Evolutionary conservation across 139 green algal genomes (phyloP), one percentile per base, ranked within the genome.

Genomic region (Microglena sp.): DNA sequence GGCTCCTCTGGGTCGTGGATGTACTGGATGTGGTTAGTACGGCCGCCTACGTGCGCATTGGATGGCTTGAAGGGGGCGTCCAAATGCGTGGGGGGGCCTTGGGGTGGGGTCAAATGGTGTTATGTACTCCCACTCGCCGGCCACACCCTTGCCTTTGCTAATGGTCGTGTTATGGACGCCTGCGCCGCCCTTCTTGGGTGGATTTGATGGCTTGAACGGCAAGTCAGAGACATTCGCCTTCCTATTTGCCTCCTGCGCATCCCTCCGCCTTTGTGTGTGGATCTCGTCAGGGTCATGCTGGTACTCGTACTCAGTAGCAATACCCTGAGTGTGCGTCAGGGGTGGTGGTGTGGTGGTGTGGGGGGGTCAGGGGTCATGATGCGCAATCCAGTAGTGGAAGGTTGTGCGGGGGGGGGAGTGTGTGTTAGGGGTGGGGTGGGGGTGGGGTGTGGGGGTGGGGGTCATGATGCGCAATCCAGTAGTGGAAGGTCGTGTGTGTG

Each of bases 161-260:
- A 80, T 80, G 34, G 73, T 80, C 40, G 64, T 76, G 64, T 80
- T 80, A 55, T 60, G 65, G 18, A 81, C 65, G 36, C 74, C 69
- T 28, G 61, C 45, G 45, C 58, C 55, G 8, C 79, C 79, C 26
- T 64, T 64, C 58, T 75, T 77, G 5, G 74, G 50, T 21, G 74
- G 79, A 31, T 76, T 72, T 1, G 73, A 63, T 4, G 82, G 82
- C 55, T 64, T 78, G 77, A 88, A 88, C 1, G 80, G 79, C 28
- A 55, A 35, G 30, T 74, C 40, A 28, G 34, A 63, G 15, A 67
- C 74, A 4, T 61, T 45, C 2, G 62, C 72, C 43, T 81, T 79
- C 22, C 56, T 45, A 36, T 79, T 61, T 22, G 74, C 71, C 46
- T 73, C 69, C 2, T 40, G 29, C 15, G 62, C 72, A 53, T 70